phyloP scores from a whole-genome alignment of 2,329 filamentous ascomycete genomes.

The Apiospora aurea region DNA sequence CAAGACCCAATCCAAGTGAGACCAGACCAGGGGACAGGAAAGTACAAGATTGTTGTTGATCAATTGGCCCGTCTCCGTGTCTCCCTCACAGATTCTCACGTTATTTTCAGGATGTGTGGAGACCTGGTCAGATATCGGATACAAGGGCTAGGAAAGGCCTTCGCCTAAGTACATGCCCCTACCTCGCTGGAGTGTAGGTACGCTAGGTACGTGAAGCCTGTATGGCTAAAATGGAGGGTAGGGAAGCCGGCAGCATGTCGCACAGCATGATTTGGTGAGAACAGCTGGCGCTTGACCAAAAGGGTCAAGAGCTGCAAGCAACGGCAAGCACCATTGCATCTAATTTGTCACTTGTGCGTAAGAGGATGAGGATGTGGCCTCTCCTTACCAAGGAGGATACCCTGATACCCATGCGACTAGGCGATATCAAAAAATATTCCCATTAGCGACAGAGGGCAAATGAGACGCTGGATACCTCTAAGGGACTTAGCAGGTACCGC shows the following conservation, averaged over 20 bases:
- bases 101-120: conserved; percentile 2
- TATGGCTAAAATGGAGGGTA: neutral
- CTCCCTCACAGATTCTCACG: neutral
- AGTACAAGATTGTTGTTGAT: neutral
- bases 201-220: neutral
- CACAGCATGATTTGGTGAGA: neutral
- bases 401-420: neutral
- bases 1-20: neutral
- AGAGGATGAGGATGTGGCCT: neutral
- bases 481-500: neutral
- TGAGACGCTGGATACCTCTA: neutral
- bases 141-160: neutral
- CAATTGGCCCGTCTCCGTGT: conserved; percentile 1
- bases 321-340: neutral
- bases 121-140: conserved; percentile 12
- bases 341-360: conserved; percentile 16
- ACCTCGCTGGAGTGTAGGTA: neutral
- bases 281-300: conserved; percentile 6
- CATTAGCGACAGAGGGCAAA: neutral
- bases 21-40: neutral
- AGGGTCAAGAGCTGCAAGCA: neutral
- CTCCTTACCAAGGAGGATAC: neutral
- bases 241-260: neutral
- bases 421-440: neutral
- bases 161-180: neutral